These are phyloP conservation scores for Pistacia atlantica DNA, from an alignment of 345 rosid genomes.

Conservation along the genomic window DNA sequence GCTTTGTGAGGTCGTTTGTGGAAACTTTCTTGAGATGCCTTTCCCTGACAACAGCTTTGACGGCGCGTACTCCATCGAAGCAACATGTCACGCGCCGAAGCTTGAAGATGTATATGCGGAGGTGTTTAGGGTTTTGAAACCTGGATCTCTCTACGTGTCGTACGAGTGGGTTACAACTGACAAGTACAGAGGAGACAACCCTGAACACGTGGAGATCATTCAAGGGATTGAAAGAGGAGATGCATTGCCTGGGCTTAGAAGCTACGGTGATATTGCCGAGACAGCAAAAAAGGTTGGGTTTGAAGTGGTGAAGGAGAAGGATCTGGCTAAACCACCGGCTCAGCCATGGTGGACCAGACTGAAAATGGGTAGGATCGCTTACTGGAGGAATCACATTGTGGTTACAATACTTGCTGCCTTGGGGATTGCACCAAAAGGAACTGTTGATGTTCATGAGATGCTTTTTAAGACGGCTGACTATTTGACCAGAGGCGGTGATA, in stretches of 20 bases:
- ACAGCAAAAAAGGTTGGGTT: slow-evolving; percentile 78
- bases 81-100: slow-evolving; percentile 97
- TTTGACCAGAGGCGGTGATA: slow-evolving; percentile 80
- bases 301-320: slow-evolving; percentile 80
- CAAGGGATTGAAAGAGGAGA: slow-evolving; percentile 93
- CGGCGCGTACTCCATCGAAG: slow-evolving; percentile 97
- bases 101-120: slow-evolving; percentile 85
- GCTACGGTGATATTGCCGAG: slow-evolving; percentile 56
- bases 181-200: slow-evolving; percentile 43
- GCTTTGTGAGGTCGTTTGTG: slow-evolving; percentile 82
- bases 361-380: slow-evolving; percentile 85
- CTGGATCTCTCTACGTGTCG: slow-evolving; percentile 75
- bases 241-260: slow-evolving; percentile 84
- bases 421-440: slow-evolving; percentile 89
- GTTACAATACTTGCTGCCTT: slow-evolving; percentile 68
- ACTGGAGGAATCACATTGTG: slow-evolving; percentile 93
- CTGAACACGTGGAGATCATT: slow-evolving; percentile 72
- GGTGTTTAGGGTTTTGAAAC: slow-evolving; percentile 78
- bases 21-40: slow-evolving; percentile 94
- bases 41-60: slow-evolving; percentile 76
- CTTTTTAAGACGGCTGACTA: slow-evolving; percentile 82
- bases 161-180: slow-evolving; percentile 97
- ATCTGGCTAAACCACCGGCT: slow-evolving; percentile 82
- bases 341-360: slow-evolving; percentile 88
- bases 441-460: slow-evolving; percentile 95